phyloP scores from a whole-genome alignment of 2,329 filamentous ascomycete species.

The Curvularia hawaiiensis region DNA sequence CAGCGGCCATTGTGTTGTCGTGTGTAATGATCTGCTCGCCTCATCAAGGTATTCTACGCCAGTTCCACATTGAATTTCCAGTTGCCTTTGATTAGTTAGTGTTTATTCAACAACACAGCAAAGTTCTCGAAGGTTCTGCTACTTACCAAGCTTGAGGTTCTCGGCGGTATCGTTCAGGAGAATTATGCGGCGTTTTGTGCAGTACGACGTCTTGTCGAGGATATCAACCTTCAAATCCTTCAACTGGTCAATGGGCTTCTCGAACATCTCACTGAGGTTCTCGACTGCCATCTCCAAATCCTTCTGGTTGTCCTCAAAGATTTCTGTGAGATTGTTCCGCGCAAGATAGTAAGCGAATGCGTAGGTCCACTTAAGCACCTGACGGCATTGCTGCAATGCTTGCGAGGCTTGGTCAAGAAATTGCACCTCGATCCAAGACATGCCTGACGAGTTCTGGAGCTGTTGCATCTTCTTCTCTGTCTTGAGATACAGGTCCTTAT shows the following conservation, averaged over 20 bases:
- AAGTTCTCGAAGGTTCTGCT: neutral
- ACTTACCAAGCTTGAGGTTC: conserved; percentile 83
- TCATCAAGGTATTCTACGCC: conserved; percentile 18
- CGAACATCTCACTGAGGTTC: conserved; percentile 97
- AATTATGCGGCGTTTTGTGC: conserved; percentile 89
- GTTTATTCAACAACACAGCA: neutral
- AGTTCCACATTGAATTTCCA: conserved; percentile 42
- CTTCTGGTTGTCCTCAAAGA: conserved; percentile 99
- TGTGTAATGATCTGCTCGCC: neutral
- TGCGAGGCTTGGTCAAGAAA: conserved; percentile 94
- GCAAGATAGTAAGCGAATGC: conserved; percentile 98
- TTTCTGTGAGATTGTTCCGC: conserved; percentile 92
- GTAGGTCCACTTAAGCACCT: conserved; percentile 99
- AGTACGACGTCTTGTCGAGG: conserved; percentile 98
- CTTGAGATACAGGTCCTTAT: conserved; percentile 94
- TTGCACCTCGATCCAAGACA: conserved; percentile 99
- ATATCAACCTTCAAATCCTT: conserved; percentile 92
- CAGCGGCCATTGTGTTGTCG: neutral
- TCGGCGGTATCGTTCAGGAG: conserved; percentile 91
- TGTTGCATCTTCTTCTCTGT: conserved; percentile 99
- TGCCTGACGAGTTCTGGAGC: conserved; percentile 87
- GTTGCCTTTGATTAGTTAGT: conserved; percentile 30
- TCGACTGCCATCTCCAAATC: conserved; percentile 97
- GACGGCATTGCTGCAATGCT: conserved; percentile 93
- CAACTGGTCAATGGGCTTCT: conserved; percentile 90